Evolutionary conservation across 2,329 filamentous ascomycete species (phyloP), one percentile per base, ranked within the genome.

Genomic region (Apiospora aurea): DNA sequence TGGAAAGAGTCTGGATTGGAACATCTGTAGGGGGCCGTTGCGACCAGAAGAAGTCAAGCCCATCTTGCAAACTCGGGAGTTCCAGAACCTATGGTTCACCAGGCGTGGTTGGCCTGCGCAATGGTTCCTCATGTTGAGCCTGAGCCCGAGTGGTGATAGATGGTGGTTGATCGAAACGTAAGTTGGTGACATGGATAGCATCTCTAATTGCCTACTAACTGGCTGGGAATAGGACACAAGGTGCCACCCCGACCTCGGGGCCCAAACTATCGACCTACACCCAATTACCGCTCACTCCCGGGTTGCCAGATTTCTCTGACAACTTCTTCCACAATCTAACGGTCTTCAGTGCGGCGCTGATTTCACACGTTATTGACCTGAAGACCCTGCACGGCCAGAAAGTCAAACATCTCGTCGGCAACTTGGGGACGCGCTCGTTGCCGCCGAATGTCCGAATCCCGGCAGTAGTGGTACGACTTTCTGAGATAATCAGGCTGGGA

Each of bases 161-260:
- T 97, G 94, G 93, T 95, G 92, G 90, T 84, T 95, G 73, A 85
- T 94, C 70, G 88, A 92, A 80, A 81, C 89, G 87, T 91, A 83
- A 83, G 87, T 85, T 43, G 69, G 71, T 24, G 10, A 41, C 46
- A 29, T 67, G 43, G 72, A 26, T 57, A 29, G 51, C 26, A 64
- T 51, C 68, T 44, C 41, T 43, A 7, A 14, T 57, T 7, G n/a
- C n/a, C 3, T n/a, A 14, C 67, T 53, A 67, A 44, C 68, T 24
- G 6, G 5, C 8, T 8, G 41, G 41, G 13, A 43, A 61, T 64
- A n/a, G 46, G 70, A 75, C 76, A 73, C 66, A 71, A 69, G 71
- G 76, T 70, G 51, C 74, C 18, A 41, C 57, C 13, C 57, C 34
- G 21, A 73, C 75, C 21, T 73, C 74, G 10, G 75, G 53, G 64